Base-by-base conservation (phyloP, 106 monocot genomes). In the Apostasia shenzhenica region DNA sequence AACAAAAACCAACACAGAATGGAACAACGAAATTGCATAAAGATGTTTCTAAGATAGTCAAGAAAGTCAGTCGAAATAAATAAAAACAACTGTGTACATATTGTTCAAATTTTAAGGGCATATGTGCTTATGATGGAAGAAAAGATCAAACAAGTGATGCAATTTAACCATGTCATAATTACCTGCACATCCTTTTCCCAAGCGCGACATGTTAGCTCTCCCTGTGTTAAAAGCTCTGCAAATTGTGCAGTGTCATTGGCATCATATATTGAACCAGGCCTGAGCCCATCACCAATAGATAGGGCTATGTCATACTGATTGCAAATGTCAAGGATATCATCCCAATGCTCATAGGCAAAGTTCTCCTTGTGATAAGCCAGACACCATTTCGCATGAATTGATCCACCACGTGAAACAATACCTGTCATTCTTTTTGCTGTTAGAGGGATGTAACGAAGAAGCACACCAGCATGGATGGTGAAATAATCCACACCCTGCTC, bases 131-230 rank as follows among this genome's bases (percentile, higher is more conserved):
- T 26, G 26, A 26, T 26, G 26, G 26, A 26, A 26, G 26, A 26
- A 26, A 26, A 26, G 26, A 26, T 26, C 26, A 26, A 26, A 26
- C 26, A 26, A 26, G 26, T 26, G 26, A 26, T 26, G 26, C 8
- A 41, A 40, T 59, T 59, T 37, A 41, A 8, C 38, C 9, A 41
- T 9, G 9, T 12, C 61, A 26, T 66, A 14, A 41, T 54, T 61
- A 89, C 89, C 89, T 89, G 89, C 43, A 89, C 89, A 80, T 89
- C 89, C 70, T 89, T 89, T 69, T 82, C 82, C 89, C 89, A 89
- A 43, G 89, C 89, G 63, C 82, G 77, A 2, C 85, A 76, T 46
- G 89, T 89, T 43, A 89, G 63, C 66, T 85, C 85, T 40, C 89
- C 89, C 61, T 89, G 89, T n/a, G 89, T 89, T 61, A 89, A 67